Evolutionary conservation across 768 basidiomycete genomes (phyloP).

Genomic region (Glaciozyma martinii): DNA sequence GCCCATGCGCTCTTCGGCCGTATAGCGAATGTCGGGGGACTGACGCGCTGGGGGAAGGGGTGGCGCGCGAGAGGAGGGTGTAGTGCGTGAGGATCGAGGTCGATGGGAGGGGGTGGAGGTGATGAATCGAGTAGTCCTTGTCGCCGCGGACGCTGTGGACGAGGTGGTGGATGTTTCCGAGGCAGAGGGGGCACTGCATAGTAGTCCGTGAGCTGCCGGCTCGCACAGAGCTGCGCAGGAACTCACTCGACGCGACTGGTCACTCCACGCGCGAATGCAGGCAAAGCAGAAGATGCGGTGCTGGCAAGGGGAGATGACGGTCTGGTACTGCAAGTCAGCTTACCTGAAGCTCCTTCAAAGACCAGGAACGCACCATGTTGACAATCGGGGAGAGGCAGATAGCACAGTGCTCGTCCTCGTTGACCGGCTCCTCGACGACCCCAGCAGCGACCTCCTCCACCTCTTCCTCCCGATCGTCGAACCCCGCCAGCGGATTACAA

Average conservation of each 20-base stretch:
- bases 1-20: slow-evolving; percentile 7
- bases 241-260: slow-evolving; percentile 25
- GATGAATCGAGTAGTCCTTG: slow-evolving; percentile 19
- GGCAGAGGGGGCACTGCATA: slow-evolving; percentile 28
- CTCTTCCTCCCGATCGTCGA: background rate
- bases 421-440: background rate
- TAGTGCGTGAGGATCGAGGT: background rate
- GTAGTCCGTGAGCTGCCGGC: no score
- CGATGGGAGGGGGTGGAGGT: slow-evolving; percentile 22
- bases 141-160: slow-evolving; percentile 26
- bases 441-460: background rate
- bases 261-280: slow-evolving; percentile 24
- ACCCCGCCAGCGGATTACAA: background rate
- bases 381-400: slow-evolving; percentile 28
- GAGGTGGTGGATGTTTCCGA: slow-evolving; percentile 27
- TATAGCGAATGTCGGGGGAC: slow-evolving; percentile 28
- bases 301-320: background rate
- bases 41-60: background rate
- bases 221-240: no score
- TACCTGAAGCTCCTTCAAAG: background rate
- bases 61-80: slow-evolving; percentile 1
- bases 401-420: slow-evolving; percentile 21
- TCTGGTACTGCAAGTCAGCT: background rate
- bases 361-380: slow-evolving; percentile 16
- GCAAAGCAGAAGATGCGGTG: slow-evolving; percentile 29